Evolutionary conservation across 306 rosid species (phyloP), one percentile per base, ranked within the genome.

Genomic region (Astragalus membranaceus): DNA sequence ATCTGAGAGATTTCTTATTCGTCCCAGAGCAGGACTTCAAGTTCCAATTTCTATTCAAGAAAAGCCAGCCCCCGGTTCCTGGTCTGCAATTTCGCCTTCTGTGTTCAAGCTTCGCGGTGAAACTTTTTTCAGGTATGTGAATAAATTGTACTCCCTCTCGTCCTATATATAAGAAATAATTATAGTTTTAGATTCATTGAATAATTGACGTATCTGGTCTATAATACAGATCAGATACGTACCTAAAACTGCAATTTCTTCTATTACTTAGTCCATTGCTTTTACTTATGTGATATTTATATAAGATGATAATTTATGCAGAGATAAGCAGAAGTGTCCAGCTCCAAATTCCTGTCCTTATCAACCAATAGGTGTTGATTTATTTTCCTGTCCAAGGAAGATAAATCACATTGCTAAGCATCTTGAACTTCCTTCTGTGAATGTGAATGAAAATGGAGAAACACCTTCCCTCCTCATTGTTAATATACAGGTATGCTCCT

Each of bases 91-190:
- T 67, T 75, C 96, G 0, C 96, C 98, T 52, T 87, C 94, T 0
- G 85, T 75, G 17, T 93, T 93, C 64, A 93, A 81, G 81, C 88
- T 93, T 67, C 97, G 98, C 0, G 96, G 96, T 1, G 86, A 87
- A 65, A 87, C 51, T 33, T 93, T 79, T 72, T 93, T 93, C 85
- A 88, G 86, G 98, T 74, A 82, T 13, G 87, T 48, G n/a, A 74
- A 30, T 17, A 64, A 67, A 65, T 76, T 76, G 10, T 65, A 26
- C 30, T 26, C 30, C 3, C 3, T 26, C 30, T 26, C 3, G 4
- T 26, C 30, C 30, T 26, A 26, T 26, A 1, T 26, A 26, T 26
- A 26, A 26, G 3, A 26, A 26, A 26, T 1, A 26, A 0, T 26
- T 26, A 3, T 3, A 26, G 4, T 3, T 26, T 26, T 26, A 26